Evolutionary conservation across 352 stramenopile species (phyloP).

Genomic region (Phytophthora citrophthora): DNA sequence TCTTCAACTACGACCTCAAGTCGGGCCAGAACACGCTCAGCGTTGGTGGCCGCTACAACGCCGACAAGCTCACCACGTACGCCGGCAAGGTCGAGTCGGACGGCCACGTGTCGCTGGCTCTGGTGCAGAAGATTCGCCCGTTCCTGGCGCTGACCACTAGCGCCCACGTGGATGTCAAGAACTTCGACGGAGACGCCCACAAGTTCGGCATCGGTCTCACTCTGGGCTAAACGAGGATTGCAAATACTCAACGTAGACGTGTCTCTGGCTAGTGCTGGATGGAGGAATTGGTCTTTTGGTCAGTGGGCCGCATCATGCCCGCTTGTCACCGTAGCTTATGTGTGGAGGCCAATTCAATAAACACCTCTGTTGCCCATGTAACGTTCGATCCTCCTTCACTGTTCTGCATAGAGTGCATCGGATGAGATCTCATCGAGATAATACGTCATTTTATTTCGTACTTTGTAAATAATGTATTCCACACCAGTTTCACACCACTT

Average conservation of each 20-base stretch:
- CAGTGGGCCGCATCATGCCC: not conserved
- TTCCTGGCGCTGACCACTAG: constrained; percentile 86
- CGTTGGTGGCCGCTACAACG: constrained; percentile 83
- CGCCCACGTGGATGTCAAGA: constrained; percentile 91
- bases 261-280: constrained; percentile 28
- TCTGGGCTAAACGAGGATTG: constrained; percentile 64
- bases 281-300: constrained; percentile 17
- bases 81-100: constrained; percentile 89
- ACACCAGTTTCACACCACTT: constrained; percentile 7
- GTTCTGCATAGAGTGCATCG: not conserved
- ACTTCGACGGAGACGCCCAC: constrained; percentile 91
- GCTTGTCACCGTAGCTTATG: constrained; percentile 23
- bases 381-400: not conserved
- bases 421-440: not conserved
- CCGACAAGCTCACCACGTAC: constrained; percentile 84
- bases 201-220: constrained; percentile 92
- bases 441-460: not conserved
- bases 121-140: constrained; percentile 87
- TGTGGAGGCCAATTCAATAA: constrained; percentile 31
- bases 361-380: constrained; percentile 34
- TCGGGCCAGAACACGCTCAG: constrained; percentile 82
- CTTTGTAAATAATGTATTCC: not conserved
- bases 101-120: constrained; percentile 84
- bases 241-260: constrained; percentile 23
- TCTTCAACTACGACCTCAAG: constrained; percentile 92